Conservation (phyloP, 176 grass and related monocot genomes). For the Triticum monococcum region DNA sequence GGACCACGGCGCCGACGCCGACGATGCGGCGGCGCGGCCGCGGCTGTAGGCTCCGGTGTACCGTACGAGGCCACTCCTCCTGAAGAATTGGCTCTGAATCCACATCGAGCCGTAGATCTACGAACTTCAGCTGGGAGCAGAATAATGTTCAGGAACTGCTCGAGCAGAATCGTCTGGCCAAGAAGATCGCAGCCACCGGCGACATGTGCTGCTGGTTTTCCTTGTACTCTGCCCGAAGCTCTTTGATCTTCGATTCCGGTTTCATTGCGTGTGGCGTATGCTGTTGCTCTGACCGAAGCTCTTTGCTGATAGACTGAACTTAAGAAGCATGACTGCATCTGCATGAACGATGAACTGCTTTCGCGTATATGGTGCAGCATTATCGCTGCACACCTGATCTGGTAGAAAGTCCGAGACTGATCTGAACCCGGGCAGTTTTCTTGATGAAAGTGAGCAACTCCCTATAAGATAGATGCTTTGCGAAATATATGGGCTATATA, state of each 20-base stretch:
- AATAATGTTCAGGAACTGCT: background rate
- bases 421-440: no score
- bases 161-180: background rate
- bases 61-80: background rate
- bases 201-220: no score
- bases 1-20: background rate
- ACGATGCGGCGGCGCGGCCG: background rate
- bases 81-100: background rate
- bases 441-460: no score
- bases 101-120: background rate
- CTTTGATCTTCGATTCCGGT: background rate
- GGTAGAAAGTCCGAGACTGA: no score
- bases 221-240: no score
- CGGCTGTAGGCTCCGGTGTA: background rate
- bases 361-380: no score
- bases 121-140: background rate
- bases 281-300: background rate
- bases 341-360: background rate
- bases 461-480: no score
- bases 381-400: no score
- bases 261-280: background rate
- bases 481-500: no score
- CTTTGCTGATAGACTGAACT: background rate
- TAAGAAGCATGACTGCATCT: background rate
- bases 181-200: no score